These are phyloP conservation scores for Hericium alpestre DNA, from an alignment of 768 basidiomycete species.

Conservation along the genomic window DNA sequence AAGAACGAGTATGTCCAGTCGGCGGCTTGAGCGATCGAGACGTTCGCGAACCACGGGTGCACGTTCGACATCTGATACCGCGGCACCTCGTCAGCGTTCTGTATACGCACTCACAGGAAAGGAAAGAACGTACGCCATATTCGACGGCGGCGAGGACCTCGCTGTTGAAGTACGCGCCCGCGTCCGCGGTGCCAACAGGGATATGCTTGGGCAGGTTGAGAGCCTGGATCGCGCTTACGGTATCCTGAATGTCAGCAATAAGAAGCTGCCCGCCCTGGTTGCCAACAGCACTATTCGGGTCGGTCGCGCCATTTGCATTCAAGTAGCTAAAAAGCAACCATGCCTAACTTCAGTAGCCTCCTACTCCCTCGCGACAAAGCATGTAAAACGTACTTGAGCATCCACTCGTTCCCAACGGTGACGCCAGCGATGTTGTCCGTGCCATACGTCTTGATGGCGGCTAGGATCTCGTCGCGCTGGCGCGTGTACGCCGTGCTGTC, in stretches of 20 bases:
- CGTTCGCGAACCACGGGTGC: slow-evolving; percentile 90
- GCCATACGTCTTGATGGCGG: slow-evolving; percentile 70
- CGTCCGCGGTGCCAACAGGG: slow-evolving; percentile 73
- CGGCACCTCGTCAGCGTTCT: not conserved
- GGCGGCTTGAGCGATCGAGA: slow-evolving; percentile 54
- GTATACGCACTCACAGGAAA: not conserved
- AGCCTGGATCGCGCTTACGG: slow-evolving; percentile 39
- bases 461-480: slow-evolving; percentile 58
- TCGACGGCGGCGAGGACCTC: slow-evolving; percentile 52
- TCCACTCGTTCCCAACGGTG: slow-evolving; percentile 89
- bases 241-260: slow-evolving; percentile 57
- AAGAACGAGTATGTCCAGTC: slow-evolving; percentile 81
- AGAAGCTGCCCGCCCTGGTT: slow-evolving; percentile 53
- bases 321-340: slow-evolving; percentile 38
- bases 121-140: slow-evolving; percentile 46
- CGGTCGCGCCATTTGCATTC: slow-evolving; percentile 32
- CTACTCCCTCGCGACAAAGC: not conserved
- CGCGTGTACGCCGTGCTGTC: slow-evolving; percentile 65
- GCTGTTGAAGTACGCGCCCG: slow-evolving; percentile 76
- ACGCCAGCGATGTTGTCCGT: slow-evolving; percentile 65
- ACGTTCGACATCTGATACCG: slow-evolving; percentile 68
- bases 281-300: slow-evolving; percentile 52
- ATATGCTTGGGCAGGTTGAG: slow-evolving; percentile 53
- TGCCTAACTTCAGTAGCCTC: not conserved
- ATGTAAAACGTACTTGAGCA: slow-evolving; percentile 48